Conservation (phyloP, 2,329 filamentous ascomycete genomes). For the Ceratocystis alfenasii region DNA sequence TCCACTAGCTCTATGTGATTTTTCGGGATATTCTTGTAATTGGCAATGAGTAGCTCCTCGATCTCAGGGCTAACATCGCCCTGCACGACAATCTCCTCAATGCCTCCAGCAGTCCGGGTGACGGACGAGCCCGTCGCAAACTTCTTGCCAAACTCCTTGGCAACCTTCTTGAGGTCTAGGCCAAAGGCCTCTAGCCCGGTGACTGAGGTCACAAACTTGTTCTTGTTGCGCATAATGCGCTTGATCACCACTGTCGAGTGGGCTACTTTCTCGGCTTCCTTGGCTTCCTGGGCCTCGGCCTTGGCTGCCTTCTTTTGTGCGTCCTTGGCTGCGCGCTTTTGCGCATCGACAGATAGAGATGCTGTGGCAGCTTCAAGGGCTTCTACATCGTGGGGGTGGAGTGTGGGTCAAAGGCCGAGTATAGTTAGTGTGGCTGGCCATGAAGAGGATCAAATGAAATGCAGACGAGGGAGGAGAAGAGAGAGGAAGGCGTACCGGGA, state of each 20-base stretch:
- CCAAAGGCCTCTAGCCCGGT: conserved; percentile 81
- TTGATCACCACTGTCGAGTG: conserved; percentile 80
- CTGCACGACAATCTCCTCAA: conserved; percentile 95
- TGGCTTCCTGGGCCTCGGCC: conserved; percentile 74
- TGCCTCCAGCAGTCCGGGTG: conserved; percentile 72
- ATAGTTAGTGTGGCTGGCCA: neutral
- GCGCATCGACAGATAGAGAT: conserved; percentile 75
- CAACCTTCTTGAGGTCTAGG: conserved; percentile 80
- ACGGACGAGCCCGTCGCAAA: conserved; percentile 91
- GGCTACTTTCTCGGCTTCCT: conserved; percentile 70
- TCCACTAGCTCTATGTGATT: conserved; percentile 92
- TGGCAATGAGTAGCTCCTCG: conserved; percentile 77
- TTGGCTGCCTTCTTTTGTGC: conserved; percentile 94
- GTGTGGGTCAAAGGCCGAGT: neutral
- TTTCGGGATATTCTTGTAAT: conserved; percentile 81
- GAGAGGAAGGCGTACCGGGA: conserved; percentile 44
- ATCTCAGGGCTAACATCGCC: conserved; percentile 94
- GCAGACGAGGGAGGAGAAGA: neutral
- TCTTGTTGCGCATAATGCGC: conserved; percentile 94
- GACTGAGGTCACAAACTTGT: conserved; percentile 92
- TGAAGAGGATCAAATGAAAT: neutral
- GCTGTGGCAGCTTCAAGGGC: conserved; percentile 74
- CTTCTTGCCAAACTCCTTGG: conserved; percentile 97
- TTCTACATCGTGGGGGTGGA: conserved; percentile 37
- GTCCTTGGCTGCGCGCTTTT: conserved; percentile 91